These are phyloP conservation scores for Sphenostylis stenocarpa DNA, from an alignment of 306 rosid genomes.

Conservation along the genomic window DNA sequence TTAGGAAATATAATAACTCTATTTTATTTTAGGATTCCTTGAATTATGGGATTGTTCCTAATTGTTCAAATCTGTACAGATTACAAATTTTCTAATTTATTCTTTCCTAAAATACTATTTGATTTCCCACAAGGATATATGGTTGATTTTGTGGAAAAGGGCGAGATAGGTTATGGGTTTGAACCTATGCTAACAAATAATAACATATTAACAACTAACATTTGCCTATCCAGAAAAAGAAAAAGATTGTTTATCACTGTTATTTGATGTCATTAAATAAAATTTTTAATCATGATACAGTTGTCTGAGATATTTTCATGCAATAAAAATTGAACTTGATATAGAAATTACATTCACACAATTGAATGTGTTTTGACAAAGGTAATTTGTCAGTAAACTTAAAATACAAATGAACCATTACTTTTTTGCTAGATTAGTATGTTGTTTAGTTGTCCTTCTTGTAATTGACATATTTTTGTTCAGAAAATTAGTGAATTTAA, in stretches of 20 bases:
- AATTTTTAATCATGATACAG: neutral
- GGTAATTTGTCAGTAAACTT: neutral
- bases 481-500: neutral
- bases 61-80: no score
- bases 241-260: neutral
- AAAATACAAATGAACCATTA: neutral
- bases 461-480: neutral
- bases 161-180: no score
- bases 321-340: neutral
- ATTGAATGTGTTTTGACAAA: neutral
- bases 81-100: no score
- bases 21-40: no score
- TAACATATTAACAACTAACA: no score
- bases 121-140: no score
- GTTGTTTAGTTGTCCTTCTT: neutral
- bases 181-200: no score
- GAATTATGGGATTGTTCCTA: no score
- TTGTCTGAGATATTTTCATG: neutral
- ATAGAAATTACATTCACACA: neutral
- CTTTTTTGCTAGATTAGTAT: neutral
- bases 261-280: neutral
- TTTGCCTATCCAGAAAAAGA: no score
- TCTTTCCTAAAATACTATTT: no score
- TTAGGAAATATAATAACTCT: no score
- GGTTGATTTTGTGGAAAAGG: no score